Evolutionary conservation across 2,329 filamentous ascomycete species (phyloP), one percentile per base, ranked within the genome.

Genomic region (Xylariaceae sp.): DNA sequence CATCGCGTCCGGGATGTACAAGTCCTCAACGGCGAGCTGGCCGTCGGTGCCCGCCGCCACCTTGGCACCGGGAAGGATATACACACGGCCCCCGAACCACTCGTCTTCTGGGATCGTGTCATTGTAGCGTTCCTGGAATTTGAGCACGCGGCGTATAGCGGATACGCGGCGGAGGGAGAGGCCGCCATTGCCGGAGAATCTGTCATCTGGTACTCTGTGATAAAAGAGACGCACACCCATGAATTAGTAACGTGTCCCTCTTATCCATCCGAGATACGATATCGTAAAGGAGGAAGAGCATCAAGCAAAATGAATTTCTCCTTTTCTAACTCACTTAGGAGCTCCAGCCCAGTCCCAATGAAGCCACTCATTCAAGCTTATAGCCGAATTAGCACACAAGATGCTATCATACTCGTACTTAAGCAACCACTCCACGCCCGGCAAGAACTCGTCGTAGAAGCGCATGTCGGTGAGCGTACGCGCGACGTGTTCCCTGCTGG

Each of bases 371-470:
- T 80, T 72, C 32, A 80, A 57, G 49, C 72, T 73, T 32, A 58
- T 65, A n/a, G 65, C 64, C 10, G 74, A 75, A 55, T 79, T 79
- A 44, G 75, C 71, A 53, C 76, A 80, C 37, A 79, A 60, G 37
- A 80, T 76, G 54, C 72, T 76, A 56, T 80, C 76, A n/a, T 69
- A 65, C 52, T 79, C 74, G 53, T 72, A 80, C 55, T 73, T 73
- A 42, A 80, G 63, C 21, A 80, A 59, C 74, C 74, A 79, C 59
- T 79, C 75, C 25, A 72, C 73, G 0, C 64, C 66, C 1, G 73
- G 68, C 16, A 78, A 55, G 39, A 76, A 69, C 49, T 74, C 69
- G 49, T 76, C 66, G 55, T 80, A 80, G 55, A 80, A 77, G 32
- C 73, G 67, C 2, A 67, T 42, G 50, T 75, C 72, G 3, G 76